These are phyloP conservation scores for Blepharisma japonicum DNA, from an alignment of 73 alveolate genomes.

Conservation along the genomic window DNA sequence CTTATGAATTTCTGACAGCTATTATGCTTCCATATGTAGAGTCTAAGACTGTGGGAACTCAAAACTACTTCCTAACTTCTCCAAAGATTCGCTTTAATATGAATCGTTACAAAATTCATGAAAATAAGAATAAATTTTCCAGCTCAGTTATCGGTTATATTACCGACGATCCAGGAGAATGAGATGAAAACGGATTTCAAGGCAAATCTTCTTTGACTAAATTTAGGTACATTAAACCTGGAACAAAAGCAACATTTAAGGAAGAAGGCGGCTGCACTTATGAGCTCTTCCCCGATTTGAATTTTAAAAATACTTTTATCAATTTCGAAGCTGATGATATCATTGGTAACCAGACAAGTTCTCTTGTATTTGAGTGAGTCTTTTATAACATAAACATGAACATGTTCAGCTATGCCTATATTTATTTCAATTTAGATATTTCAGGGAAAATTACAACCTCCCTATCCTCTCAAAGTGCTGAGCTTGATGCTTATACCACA, in stretches of 20 bases:
- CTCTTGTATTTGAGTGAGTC: constrained; percentile 44
- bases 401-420: constrained; percentile 33
- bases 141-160: too few species aligned
- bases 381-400: constrained; percentile 40
- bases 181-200: background rate
- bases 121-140: too few species aligned
- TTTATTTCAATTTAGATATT: constrained; percentile 33
- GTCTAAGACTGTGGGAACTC: too few species aligned
- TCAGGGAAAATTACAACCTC: constrained; percentile 31
- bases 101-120: too few species aligned
- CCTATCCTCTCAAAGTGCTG: background rate
- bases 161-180: background rate
- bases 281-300: too few species aligned
- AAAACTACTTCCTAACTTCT: too few species aligned
- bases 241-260: too few species aligned
- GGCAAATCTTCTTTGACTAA: background rate
- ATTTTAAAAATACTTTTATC: too few species aligned
- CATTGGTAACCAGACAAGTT: constrained; percentile 32
- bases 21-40: too few species aligned
- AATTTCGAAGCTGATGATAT: background rate
- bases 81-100: too few species aligned
- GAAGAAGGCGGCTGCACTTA: too few species aligned
- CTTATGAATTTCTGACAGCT: too few species aligned
- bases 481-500: constrained; percentile 24
- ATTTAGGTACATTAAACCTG: background rate